Base-by-base conservation (phyloP, 2,329 filamentous ascomycete genomes). In the Botrytis elliptica region DNA sequence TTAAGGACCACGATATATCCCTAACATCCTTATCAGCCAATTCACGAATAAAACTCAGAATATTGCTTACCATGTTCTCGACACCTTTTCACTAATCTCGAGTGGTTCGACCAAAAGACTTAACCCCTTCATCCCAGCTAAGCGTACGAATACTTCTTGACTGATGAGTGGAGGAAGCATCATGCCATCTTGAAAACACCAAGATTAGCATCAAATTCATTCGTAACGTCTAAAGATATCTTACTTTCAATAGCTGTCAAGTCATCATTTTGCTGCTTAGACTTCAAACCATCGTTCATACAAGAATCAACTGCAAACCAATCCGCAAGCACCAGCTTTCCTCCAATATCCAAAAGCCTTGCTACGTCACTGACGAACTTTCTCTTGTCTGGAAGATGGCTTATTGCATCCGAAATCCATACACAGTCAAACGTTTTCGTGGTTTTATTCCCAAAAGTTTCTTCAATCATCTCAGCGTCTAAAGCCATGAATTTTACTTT, bases 401-500 rank as follows among this genome's bases (percentile, higher is more conserved):
- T 88, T 74, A 90, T 84, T 3, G 88, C 88, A 79, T 90, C 88
- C 67, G 86, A 88, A 79, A 90, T 89, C 88, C 88, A 90, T 36
- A 90, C 87, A 62, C 83, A 84, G 76, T 89, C 87, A 76, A 90
- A 90, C 2, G 76, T 79, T 67, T 79, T 78, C 49, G 81, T 81
- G 2, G 79, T 79, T 7, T 73, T 75, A 25, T 75, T 70, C 3
- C 78, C 80, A 75, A 90, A 90, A 79, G 83, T 83, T 1, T 86
- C 84, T 3, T 84, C 85, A 86, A 90, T 89, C 77, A 84, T 88
- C 82, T 90, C 88, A 2, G 88, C 88, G 77, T 90, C 88, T 8
- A 90, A 83, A 81, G 90, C 88, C 52, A 89, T 77, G 79, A 89
- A 90, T 42, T 83, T 83, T 36, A 89, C 87, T 63, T 80, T 83